A percentile compares a stretch with the other conserved stretches of the same genome.
phyloP scores from a whole-genome alignment of 2,329 filamentous ascomycete genomes.

The Huntiella abstrusa region DNA sequence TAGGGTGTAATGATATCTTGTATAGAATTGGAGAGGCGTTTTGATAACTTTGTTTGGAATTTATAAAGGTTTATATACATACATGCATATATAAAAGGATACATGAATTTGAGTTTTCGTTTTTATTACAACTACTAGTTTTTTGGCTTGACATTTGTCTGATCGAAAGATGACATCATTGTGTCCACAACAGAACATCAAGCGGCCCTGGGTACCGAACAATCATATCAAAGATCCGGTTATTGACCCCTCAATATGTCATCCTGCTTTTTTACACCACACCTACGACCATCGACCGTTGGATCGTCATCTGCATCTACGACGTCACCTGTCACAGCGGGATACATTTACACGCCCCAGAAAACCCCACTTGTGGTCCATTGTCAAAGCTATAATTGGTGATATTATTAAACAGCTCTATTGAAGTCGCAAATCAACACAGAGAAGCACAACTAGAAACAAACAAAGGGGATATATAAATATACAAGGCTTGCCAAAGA shows the following conservation, averaged over 20 bases:
- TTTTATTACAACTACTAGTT: too few species aligned
- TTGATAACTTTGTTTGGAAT: neutral
- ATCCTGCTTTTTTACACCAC: conserved; percentile 9
- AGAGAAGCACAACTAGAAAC: neutral
- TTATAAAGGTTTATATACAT: neutral
- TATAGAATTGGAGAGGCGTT: neutral
- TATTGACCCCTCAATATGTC: conserved; percentile 7
- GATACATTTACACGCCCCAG: conserved; percentile 5
- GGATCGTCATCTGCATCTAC: neutral
- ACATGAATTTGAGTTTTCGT: neutral
- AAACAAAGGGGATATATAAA: neutral
- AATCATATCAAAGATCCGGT: neutral
- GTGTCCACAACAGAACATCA: too few species aligned
- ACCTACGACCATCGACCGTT: neutral
- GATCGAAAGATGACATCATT: too few species aligned
- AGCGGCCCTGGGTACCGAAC: too few species aligned
- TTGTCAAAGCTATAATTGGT: conserved; percentile 5
- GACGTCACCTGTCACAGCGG: conserved; percentile 4
- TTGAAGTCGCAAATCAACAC: neutral
- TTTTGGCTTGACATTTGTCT: too few species aligned
- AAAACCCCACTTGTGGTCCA: neutral
- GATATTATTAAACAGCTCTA: neutral
- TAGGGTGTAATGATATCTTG: neutral
- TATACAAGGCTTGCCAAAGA: neutral
- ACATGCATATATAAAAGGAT: neutral